Percentiles rank a stretch among this genome's conserved stretches.
Evolutionary conservation across 2,329 filamentous ascomycete genomes (phyloP).

Genomic region (Aquanectria penicillioides): DNA sequence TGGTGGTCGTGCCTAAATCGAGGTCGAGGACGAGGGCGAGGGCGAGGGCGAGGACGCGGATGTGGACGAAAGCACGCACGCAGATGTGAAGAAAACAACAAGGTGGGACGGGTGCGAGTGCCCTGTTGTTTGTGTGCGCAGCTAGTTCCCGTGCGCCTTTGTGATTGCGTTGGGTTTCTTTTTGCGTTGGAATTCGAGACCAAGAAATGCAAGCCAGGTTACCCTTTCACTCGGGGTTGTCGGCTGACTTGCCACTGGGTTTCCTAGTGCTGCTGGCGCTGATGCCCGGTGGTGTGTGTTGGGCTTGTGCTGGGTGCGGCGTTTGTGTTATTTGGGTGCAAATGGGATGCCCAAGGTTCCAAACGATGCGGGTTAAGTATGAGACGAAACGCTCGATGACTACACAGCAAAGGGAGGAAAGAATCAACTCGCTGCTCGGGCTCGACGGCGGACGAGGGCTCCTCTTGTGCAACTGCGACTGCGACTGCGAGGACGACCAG

Average conservation of each 20-base stretch:
- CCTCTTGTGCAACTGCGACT: neutral
- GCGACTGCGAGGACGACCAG: neutral
- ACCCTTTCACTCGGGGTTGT: conserved; percentile 16
- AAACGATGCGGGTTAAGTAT: neutral
- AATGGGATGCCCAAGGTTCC: conserved; percentile 9
- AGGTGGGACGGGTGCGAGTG: conserved; percentile 1
- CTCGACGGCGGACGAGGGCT: neutral
- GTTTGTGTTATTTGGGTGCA: neutral
- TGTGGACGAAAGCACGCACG: neutral
- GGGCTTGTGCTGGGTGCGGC: neutral
- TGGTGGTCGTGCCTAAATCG: too few species aligned
- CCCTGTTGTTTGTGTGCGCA: neutral
- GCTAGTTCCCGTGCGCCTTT: neutral
- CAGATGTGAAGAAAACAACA: neutral
- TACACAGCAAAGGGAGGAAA: too few species aligned
- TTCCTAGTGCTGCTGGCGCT: conserved; percentile 1
- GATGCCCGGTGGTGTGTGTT: neutral
- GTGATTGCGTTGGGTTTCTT: conserved; percentile 1
- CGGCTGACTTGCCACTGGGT: conserved; percentile 20
- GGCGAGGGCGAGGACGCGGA: neutral
- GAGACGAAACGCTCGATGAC: neutral
- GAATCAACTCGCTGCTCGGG: conserved; percentile 7
- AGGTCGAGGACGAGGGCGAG: conserved; percentile 8
- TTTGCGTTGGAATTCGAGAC: conserved; percentile 2
- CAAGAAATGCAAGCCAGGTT: conserved; percentile 4